These are phyloP conservation scores for Suillus weaverae DNA, from an alignment of 768 basidiomycete species.

Conservation along the genomic window DNA sequence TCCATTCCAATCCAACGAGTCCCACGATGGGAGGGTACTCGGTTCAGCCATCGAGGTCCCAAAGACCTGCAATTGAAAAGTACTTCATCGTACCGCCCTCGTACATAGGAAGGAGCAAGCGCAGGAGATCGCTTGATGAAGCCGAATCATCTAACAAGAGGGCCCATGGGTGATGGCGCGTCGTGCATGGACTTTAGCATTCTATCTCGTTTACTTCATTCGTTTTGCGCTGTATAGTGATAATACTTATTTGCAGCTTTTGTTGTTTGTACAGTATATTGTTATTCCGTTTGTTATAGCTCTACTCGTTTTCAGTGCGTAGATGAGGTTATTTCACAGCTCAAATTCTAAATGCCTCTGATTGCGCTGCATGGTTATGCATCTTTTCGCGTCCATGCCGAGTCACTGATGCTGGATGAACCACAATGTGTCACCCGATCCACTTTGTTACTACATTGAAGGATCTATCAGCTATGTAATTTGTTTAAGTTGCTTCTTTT, in stretches of 20 bases:
- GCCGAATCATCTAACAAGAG: constrained; percentile 26
- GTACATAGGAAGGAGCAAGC: constrained; percentile 23
- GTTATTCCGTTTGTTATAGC: constrained; percentile 18
- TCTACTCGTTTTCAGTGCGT: neutral
- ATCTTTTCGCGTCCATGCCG: neutral
- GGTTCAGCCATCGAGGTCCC: constrained; percentile 24
- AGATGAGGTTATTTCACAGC: neutral
- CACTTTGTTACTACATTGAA: neutral
- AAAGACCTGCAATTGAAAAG: constrained; percentile 37
- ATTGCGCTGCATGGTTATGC: neutral
- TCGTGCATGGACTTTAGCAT: neutral
- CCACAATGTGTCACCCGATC: neutral
- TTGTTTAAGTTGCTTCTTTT: neutral
- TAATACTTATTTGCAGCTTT: constrained; percentile 5
- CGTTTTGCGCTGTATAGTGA: neutral
- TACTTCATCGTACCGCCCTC: constrained; percentile 33
- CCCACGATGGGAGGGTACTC: constrained; percentile 39
- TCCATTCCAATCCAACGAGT: constrained; percentile 69
- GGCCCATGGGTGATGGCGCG: constrained; percentile 13
- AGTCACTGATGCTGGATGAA: neutral
- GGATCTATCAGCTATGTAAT: neutral
- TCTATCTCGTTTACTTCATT: neutral
- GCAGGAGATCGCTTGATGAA: constrained; percentile 27
- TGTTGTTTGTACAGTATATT: constrained; percentile 30
- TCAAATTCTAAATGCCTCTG: neutral